Evolutionary conservation across 176 grass and related monocot genomes (phyloP), one percentile per base, ranked within the genome.

Genomic region (Alopecurus myosuroides): DNA sequence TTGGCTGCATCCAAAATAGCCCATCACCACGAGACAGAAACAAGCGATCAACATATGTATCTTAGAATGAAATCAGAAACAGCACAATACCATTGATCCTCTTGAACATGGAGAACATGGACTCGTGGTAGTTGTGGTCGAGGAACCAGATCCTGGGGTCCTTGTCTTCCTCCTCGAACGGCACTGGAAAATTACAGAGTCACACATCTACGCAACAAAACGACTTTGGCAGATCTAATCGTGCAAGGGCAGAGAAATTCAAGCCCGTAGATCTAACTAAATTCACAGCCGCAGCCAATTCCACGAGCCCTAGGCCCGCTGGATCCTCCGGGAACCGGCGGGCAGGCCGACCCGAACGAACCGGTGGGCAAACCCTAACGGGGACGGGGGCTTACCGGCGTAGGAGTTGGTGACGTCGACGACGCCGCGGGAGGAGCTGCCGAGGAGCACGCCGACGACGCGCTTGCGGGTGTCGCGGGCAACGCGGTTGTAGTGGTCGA

Each of bases 401-500:
- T 98, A 98, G 87, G 91, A 94, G 88, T 98, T 98, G 91, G 89
- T 92, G 86, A 98, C 93, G 36, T 98, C 97, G 55, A 95, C 97
- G 53, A 77, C 70, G 23, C 97, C 93, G 34, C 91, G 94, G 88
- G 81, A 85, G 17, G 94, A 86, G 45, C 88, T 90, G 66, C 97
- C 93, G 33, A 98, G 93, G 41, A 98, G 97, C 34, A 95, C 91
- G n/a, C 97, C 97, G 62, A 98, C 84, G 81, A 95, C 97, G 84
- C 97, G 87, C 93, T 98, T 98, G 35, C 88, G 72, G 55, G 91
- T 92, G 77, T 95, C 97, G 55, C 93, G 93, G 60, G 97, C 97
- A 86, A 98, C 97, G 44, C 97, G 89, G 79, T 98, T 98, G 91
- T 98, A 98, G 91, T 98, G 88, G 89, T 98, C 97, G 39, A 98